Evolutionary conservation across 2,329 filamentous ascomycete species (phyloP), one percentile per base, ranked within the genome.

Genomic region (Penicillium sp.): DNA sequence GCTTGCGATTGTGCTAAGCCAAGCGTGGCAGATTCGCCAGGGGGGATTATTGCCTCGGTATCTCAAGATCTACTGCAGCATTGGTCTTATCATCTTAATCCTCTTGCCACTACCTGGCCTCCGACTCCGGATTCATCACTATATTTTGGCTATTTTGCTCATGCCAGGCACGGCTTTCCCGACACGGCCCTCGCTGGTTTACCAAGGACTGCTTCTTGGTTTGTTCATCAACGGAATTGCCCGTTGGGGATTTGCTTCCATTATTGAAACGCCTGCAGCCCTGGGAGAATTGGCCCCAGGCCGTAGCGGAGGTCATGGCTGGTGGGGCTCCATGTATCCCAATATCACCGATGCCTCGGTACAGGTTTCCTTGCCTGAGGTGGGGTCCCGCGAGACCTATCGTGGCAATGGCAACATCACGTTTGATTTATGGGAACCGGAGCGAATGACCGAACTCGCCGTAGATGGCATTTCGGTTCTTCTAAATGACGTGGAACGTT

Each of bases 181-280:
- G 64, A 98, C 91, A 6, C 85, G 95, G 0, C 90, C 91, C 0
- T 88, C 88, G 0, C 80, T 98, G 9, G 74, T 96, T 2, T 98
- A 95, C 69, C 93, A 98, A 73, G 95, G 95, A 11, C 80, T 99
- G 1, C 81, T 99, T 0, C 79, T 98, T 8, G 95, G 95, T 0
- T 83, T 98, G 0, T 98, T 97, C 74, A 88, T 97, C 77, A 97
- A 97, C 71, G 93, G 95, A 52, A 87, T 96, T 58, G 93, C 93
- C 4, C 85, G 93, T 44, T 98, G 95, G 95, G 93, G 93, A 0
- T 99, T 96, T 72, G 93, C 92, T 60, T 84, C 89, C 1, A 86
- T 99, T 47, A 83, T 99, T 16, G 88, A 99, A 75, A 98, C 95
- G 0, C 85, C 90, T 0, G 82, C 76, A 0, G 86, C 87, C 1